phyloP scores from a whole-genome alignment of 805 yeast species.

The Barnettozyma californica region DNA sequence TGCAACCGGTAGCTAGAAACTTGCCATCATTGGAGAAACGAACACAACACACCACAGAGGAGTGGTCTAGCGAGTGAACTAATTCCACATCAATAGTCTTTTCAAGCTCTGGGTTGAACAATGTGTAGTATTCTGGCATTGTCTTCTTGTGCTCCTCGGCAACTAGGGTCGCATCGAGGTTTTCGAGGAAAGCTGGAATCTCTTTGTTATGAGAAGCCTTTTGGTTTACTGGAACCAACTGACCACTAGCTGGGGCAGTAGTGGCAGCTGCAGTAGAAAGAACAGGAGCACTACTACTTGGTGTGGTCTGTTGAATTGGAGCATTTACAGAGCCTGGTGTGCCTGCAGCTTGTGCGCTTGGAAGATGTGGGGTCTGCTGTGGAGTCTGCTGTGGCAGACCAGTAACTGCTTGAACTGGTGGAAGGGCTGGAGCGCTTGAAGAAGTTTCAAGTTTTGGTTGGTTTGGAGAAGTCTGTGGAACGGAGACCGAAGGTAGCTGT shows the following conservation, averaged over 20 bases:
- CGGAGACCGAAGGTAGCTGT: constrained; percentile 22
- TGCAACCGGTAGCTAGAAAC: constrained; percentile 94
- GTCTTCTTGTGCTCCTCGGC: constrained; percentile 76
- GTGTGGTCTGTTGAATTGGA: constrained; percentile 10
- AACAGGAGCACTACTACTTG: constrained; percentile 14
- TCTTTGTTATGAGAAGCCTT: constrained; percentile 57
- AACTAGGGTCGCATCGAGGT: constrained; percentile 73
- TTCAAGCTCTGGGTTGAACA: constrained; percentile 85
- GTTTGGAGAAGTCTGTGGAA: constrained; percentile 23
- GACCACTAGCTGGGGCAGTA: constrained; percentile 24
- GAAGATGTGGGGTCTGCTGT: constrained; percentile 21
- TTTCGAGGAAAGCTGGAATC: constrained; percentile 75
- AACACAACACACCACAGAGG: constrained; percentile 95
- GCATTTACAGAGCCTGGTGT: constrained; percentile 18
- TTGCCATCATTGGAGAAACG: constrained; percentile 88
- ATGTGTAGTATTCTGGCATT: constrained; percentile 77
- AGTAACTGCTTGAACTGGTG: constrained; percentile 11
- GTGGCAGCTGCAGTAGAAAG: constrained; percentile 14
- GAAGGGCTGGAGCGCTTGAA: constrained; percentile 13
- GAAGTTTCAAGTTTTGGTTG: constrained; percentile 27
- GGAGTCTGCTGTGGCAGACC: constrained; percentile 17
- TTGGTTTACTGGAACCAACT: constrained; percentile 34
- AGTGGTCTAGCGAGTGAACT: constrained; percentile 85
- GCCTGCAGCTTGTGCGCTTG: constrained; percentile 14
- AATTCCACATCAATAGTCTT: constrained; percentile 76